phyloP scores from a whole-genome alignment of 306 rosid species.

The Nissolia schottii region DNA sequence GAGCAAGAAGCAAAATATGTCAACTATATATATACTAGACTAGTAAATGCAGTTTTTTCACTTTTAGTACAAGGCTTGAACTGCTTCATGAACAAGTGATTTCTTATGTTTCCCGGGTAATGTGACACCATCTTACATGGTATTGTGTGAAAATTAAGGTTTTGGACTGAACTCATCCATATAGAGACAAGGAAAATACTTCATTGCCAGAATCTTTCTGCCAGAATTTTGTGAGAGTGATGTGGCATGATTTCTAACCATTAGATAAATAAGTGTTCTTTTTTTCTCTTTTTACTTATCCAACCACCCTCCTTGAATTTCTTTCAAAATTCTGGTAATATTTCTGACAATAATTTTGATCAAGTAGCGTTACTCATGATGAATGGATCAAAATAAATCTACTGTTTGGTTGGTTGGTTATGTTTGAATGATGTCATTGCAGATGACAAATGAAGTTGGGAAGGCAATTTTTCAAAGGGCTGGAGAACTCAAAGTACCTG shows the following conservation, averaged over 20 bases:
- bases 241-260: too few species aligned
- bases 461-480: constrained; percentile 67
- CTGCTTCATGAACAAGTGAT: not conserved
- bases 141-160: not conserved
- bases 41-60: not conserved
- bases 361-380: too few species aligned
- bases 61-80: not conserved
- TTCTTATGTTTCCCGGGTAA: not conserved
- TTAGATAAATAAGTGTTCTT: too few species aligned
- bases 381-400: not conserved
- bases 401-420: not conserved
- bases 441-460: constrained; percentile 92
- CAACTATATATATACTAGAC: not conserved
- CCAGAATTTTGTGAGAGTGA: too few species aligned
- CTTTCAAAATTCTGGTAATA: too few species aligned
- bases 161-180: not conserved
- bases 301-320: too few species aligned
- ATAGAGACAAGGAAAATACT: too few species aligned
- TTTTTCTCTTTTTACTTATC: too few species aligned
- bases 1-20: not conserved
- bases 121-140: not conserved
- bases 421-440: constrained; percentile 20
- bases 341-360: too few species aligned
- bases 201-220: too few species aligned
- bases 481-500: constrained; percentile 80